Conservation (phyloP, 352 stramenopile species). For the Salisapilia sapeloensis region DNA sequence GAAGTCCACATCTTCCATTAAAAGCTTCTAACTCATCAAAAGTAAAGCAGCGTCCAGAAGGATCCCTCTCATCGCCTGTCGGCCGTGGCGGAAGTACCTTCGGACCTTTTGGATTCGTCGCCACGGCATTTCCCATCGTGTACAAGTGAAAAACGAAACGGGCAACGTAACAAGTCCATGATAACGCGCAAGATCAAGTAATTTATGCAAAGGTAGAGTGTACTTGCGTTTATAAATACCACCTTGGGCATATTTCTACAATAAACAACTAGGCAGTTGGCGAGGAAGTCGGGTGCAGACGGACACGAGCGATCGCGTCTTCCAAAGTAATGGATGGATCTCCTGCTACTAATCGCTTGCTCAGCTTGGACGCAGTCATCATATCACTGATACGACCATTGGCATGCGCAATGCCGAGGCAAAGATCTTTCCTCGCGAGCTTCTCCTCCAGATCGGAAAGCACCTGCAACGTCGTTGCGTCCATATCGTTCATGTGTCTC, state of each 20-base stretch:
- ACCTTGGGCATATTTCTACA: no score
- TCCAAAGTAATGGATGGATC: constrained; percentile 8
- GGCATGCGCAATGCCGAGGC: constrained; percentile 22
- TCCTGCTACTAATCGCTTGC: constrained; percentile 10
- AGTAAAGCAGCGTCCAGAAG: constrained; percentile 44
- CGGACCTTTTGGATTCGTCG: constrained; percentile 5
- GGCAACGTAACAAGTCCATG: no score
- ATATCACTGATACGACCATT: constrained; percentile 17
- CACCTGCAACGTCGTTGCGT: constrained; percentile 42
- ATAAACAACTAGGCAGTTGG: no score
- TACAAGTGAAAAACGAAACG: no score
- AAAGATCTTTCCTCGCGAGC: constrained; percentile 15
- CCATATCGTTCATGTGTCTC: constrained; percentile 28
- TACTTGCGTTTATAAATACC: no score
- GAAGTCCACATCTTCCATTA: constrained; percentile 58
- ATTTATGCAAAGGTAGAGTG: no score
- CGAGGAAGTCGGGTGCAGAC: no score
- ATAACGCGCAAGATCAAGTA: no score
- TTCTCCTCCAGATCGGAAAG: constrained; percentile 37
- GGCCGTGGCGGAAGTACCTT: constrained; percentile 3
- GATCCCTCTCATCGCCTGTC: neutral
- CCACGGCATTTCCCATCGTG: constrained; percentile 11
- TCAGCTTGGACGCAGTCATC: constrained; percentile 18
- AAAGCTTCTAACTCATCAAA: constrained; percentile 63
- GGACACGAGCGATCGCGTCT: no score